phyloP scores from a whole-genome alignment of 495 filamentous ascomycete genomes.

The Aspergillus funiculosus region DNA sequence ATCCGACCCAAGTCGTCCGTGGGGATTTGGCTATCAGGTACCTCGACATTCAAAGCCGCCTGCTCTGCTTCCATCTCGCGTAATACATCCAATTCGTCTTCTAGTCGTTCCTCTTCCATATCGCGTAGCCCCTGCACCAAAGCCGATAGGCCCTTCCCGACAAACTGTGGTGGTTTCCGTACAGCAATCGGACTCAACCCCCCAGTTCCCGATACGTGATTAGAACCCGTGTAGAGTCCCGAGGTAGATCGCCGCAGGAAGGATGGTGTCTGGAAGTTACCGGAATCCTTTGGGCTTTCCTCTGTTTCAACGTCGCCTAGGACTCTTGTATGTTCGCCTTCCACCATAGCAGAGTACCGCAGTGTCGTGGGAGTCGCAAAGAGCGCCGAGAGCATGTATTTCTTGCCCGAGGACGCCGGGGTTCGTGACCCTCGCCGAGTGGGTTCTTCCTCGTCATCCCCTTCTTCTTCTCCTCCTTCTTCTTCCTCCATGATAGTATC shows the following conservation, averaged over 20 bases:
- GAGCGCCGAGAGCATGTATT: slow-evolving; percentile 51
- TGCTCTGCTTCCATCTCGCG: slow-evolving; percentile 67
- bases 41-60: slow-evolving; percentile 38
- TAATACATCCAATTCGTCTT: slow-evolving; percentile 78
- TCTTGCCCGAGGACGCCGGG: slow-evolving; percentile 57
- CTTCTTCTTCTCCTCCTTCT: slow-evolving; percentile 30
- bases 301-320: slow-evolving; percentile 13
- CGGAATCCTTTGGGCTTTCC: background rate
- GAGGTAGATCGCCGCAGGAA: slow-evolving; percentile 61
- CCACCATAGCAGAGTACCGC: slow-evolving; percentile 42
- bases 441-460: slow-evolving; percentile 31
- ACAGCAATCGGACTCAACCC: slow-evolving; percentile 45
- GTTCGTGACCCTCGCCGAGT: slow-evolving; percentile 47
- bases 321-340: slow-evolving; percentile 16
- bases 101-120: slow-evolving; percentile 69
- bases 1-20: slow-evolving; percentile 50
- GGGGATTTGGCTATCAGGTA: slow-evolving; percentile 56
- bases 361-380: slow-evolving; percentile 60
- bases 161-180: slow-evolving; percentile 56
- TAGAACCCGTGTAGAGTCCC: slow-evolving; percentile 22
- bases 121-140: slow-evolving; percentile 71
- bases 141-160: slow-evolving; percentile 68
- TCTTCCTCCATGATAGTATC: slow-evolving; percentile 30
- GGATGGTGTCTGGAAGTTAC: slow-evolving; percentile 54
- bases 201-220: slow-evolving; percentile 7